These are phyloP conservation scores for Chaetomium globosum DNA, from an alignment of 2,329 filamentous ascomycete species.

Conservation along the genomic window DNA sequence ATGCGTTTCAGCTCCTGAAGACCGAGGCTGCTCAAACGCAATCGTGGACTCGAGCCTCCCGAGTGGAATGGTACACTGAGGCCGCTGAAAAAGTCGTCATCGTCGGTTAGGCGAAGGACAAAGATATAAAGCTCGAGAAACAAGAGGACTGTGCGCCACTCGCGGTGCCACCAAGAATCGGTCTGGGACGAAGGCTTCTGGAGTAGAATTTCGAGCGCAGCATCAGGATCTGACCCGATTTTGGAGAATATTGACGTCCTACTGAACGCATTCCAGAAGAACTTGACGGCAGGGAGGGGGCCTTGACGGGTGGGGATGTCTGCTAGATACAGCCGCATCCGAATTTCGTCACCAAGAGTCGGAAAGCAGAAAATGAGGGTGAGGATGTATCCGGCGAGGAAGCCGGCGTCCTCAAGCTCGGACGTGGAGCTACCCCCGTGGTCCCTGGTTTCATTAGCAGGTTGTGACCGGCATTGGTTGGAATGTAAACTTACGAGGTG, in stretches of 20 bases:
- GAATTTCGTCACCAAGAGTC: slow-evolving; percentile 78
- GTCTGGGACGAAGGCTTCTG: slow-evolving; percentile 29
- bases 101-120: slow-evolving; percentile 87
- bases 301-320: slow-evolving; percentile 55
- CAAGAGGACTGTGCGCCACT: slow-evolving; percentile 87
- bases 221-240: slow-evolving; percentile 41
- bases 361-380: slow-evolving; percentile 86
- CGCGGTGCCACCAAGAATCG: slow-evolving; percentile 54
- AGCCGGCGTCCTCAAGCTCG: slow-evolving; percentile 63
- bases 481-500: slow-evolving; percentile 42
- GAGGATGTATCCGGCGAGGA: slow-evolving; percentile 83
- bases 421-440: slow-evolving; percentile 38
- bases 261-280: slow-evolving; percentile 73
- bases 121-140: slow-evolving; percentile 96
- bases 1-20: slow-evolving; percentile 72
- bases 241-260: slow-evolving; percentile 48
- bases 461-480: background rate
- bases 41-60: slow-evolving; percentile 50
- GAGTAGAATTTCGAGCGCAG: slow-evolving; percentile 40
- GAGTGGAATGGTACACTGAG: slow-evolving; percentile 48
- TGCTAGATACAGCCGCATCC: slow-evolving; percentile 89
- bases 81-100: slow-evolving; percentile 86
- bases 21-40: slow-evolving; percentile 67
- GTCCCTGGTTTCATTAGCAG: slow-evolving; percentile 39
- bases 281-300: slow-evolving; percentile 69